Base-by-base conservation (phyloP, 129 eudicot genomes). In the Mikania micrantha region DNA sequence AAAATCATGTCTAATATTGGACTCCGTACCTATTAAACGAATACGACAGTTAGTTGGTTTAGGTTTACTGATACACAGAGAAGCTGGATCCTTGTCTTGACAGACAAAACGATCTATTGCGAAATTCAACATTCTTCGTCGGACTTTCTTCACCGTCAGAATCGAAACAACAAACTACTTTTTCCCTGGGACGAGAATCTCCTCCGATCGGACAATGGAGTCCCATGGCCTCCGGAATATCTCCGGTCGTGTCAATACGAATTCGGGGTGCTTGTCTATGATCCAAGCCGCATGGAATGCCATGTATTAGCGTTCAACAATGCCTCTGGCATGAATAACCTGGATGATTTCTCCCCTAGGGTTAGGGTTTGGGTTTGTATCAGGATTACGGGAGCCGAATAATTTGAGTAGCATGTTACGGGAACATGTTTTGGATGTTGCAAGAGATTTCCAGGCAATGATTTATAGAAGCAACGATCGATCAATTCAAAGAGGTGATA, bases 211-310 rank as follows among this genome's bases (percentile, higher is more conserved):
- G 34, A 85, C 81, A 8, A 80, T 17, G 0, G 91, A 71, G 25
- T 88, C 88, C 95, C 95, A 88, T 0, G 95, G 95, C 68, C 74
- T 65, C n/a, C 66, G 52, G 49, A 88, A 88, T 27, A 88, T 69
- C 8, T 85, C 95, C 2, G 91, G 88, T 52, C 86, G 69, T 4
- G 91, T 73, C 40, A 88, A 73, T 16, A 78, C 66, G 58, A 62
- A 82, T 49, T 80, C 60, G 1, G 91, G 95, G 73, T 88, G 65
- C 73, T 85, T 82, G 2, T 80, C 80, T 25, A 88, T 80, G 67
- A 85, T 85, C 79, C 77, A 48, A 6, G 76, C 8, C 7, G 95
- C 95, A 12, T 91, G 91, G 4, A 80, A 52, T 19, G 95, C 95
- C 95, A 88, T 88, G 84, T 82, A 85, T 76, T 85, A 70, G 47